A percentile compares a stretch with the other conserved stretches of the same genome.
Evolutionary conservation across 768 basidiomycete genomes (phyloP).

Genomic region (Hygrophorus russula): DNA sequence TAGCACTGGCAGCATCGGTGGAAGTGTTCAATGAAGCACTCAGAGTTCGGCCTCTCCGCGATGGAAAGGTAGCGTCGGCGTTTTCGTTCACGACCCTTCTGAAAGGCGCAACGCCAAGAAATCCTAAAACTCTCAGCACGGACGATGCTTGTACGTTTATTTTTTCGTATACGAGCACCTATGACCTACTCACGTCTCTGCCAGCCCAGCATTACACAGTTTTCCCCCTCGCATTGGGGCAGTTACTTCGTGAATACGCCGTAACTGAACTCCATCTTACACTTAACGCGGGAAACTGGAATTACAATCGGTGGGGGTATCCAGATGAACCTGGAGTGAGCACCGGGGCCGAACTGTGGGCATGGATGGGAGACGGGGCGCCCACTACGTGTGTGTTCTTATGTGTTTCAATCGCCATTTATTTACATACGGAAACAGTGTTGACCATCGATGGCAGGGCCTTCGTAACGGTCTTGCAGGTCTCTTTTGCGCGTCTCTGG

Average conservation of each 20-base stretch:
- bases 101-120: constrained; percentile 39
- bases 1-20: constrained; percentile 10
- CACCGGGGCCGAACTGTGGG: constrained; percentile 84
- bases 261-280: constrained; percentile 84
- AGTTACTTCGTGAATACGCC: constrained; percentile 76
- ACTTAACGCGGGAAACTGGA: constrained; percentile 89
- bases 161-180: neutral
- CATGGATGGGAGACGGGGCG: constrained; percentile 74
- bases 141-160: constrained; percentile 35
- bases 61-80: constrained; percentile 72
- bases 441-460: constrained; percentile 73
- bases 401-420: neutral
- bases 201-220: constrained; percentile 78
- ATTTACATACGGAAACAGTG: constrained; percentile 23
- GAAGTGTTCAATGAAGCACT: constrained; percentile 43
- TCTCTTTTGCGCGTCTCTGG: constrained; percentile 89
- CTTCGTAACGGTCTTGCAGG: constrained; percentile 87
- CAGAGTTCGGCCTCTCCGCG: constrained; percentile 42
- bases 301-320: constrained; percentile 74
- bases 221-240: constrained; percentile 79
- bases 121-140: constrained; percentile 37
- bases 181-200: neutral
- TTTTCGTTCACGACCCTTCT: constrained; percentile 72
- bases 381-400: constrained; percentile 27
- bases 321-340: constrained; percentile 69